Conservation (phyloP, 1,284 basidiomycete genomes). For the Boletus mariae region DNA sequence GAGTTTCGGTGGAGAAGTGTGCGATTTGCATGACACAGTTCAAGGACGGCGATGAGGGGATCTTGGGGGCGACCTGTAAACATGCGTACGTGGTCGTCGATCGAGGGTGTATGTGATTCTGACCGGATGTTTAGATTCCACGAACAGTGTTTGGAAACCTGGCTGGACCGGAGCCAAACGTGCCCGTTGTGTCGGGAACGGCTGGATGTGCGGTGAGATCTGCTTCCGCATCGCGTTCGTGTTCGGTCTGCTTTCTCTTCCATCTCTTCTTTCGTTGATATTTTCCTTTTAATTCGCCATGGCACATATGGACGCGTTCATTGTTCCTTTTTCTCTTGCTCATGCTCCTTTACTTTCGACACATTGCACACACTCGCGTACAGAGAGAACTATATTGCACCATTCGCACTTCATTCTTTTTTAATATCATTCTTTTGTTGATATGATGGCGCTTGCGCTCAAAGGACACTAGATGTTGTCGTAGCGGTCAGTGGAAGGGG, state of each 20-base stretch:
- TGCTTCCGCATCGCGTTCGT: neutral
- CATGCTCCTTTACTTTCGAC: neutral
- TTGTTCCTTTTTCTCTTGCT: neutral
- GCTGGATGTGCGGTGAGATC: conserved; percentile 21
- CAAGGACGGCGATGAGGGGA: conserved; percentile 54
- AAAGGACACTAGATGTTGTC: neutral
- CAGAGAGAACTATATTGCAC: conserved; percentile 7
- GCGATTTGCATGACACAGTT: conserved; percentile 80
- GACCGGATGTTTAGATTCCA: conserved; percentile 42
- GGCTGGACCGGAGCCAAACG: conserved; percentile 49
- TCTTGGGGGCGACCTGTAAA: conserved; percentile 61
- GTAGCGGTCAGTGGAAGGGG: too few species aligned
- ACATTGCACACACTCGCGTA: conserved; percentile 1
- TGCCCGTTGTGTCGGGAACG: conserved; percentile 53
- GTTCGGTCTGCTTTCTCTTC: neutral
- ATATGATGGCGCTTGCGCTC: conserved; percentile 8
- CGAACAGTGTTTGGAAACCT: conserved; percentile 52
- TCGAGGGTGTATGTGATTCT: neutral
- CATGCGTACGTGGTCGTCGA: conserved; percentile 51
- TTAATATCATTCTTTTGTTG: conserved; percentile 30
- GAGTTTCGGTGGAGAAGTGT: conserved; percentile 72
- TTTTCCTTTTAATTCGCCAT: conserved; percentile 1
- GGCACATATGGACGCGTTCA: conserved; percentile 17
- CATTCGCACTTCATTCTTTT: conserved; percentile 25
- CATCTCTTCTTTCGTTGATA: neutral